These are phyloP conservation scores for Falciphora oryzae DNA, from an alignment of 2,329 filamentous ascomycete genomes.

Conservation along the genomic window DNA sequence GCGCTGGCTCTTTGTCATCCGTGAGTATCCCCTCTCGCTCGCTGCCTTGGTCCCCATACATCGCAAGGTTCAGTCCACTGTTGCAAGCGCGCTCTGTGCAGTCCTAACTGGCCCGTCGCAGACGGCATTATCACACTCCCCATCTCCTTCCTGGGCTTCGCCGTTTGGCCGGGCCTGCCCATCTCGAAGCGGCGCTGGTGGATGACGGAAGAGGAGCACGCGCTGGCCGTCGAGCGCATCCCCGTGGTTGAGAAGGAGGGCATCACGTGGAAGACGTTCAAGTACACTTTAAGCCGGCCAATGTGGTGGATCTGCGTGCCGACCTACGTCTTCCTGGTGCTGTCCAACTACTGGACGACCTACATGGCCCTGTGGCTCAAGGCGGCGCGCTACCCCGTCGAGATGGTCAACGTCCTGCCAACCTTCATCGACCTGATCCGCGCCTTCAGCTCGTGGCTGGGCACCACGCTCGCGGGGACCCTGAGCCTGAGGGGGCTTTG, in stretches of 20 bases:
- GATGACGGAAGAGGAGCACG: slow-evolving; percentile 27
- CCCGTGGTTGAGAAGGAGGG: slow-evolving; percentile 8
- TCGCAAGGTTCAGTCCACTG: not conserved
- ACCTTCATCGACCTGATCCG: slow-evolving; percentile 42
- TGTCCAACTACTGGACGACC: slow-evolving; percentile 36
- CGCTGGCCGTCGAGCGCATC: slow-evolving; percentile 27
- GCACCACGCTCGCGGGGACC: slow-evolving; percentile 38
- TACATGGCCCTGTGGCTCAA: slow-evolving; percentile 52
- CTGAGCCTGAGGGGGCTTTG: slow-evolving; percentile 8
- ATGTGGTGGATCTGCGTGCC: slow-evolving; percentile 11
- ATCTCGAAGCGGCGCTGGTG: slow-evolving; percentile 32
- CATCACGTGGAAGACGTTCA: slow-evolving; percentile 5
- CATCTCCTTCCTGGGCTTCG: slow-evolving; percentile 44
- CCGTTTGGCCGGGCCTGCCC: slow-evolving; percentile 45
- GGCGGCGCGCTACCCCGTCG: slow-evolving; percentile 38
- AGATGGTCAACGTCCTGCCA: slow-evolving; percentile 43
- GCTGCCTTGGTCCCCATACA: not conserved
- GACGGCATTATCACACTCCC: slow-evolving; percentile 29
- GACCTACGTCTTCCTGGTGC: slow-evolving; percentile 30
- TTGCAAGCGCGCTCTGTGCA: not conserved
- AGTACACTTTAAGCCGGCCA: slow-evolving; percentile 17
- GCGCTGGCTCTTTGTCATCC: slow-evolving; percentile 45
- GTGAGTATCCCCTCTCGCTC: not conserved
- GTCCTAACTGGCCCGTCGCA: not conserved
- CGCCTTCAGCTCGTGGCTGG: slow-evolving; percentile 41